Base-by-base conservation (phyloP, 768 basidiomycete genomes). In the Lentinula lateritia region DNA sequence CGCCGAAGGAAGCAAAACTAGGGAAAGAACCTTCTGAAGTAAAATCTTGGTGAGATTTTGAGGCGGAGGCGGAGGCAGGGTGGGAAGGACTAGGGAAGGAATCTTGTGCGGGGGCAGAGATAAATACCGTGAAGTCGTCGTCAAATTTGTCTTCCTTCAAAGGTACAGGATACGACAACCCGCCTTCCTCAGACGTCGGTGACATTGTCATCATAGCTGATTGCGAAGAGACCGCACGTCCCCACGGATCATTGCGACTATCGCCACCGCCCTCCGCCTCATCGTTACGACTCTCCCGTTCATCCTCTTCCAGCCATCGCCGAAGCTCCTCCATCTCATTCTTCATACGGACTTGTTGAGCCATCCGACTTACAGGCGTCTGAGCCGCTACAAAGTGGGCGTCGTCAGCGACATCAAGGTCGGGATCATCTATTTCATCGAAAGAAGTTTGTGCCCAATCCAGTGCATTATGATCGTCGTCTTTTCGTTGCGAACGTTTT, bases 111-210 rank as follows among this genome's bases (percentile, higher is more conserved):
- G 76, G 82, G n/a, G 87, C 88, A 36, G 87, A 86, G 16, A 91
- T 80, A 64, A 90, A 90, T 34, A 83, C 85, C 2, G 85, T 80
- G 67, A 94, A 94, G 70, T 94, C 89, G 67, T 93, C 92, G 58
- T 93, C 92, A 65, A 93, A 84, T 3, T 78, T 78, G n/a, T 39
- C 62, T 42, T 61, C 60, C 12, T 52, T 50, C 15, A 41, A 32
- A 3, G 41, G 42, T 7, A 12, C 42, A n/a, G 56, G 13, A 32
- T 50, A 45, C 41, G 52, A 60, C 6, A 42, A 36, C 15, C 46
- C 42, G n/a, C 45, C 56, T 45, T 58, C 41, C 15, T 45, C 45
- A 32, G 56, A 48, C 34, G 45, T 32, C 5, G 48, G 36, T 0
- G 43, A 45, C 7, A 20, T 50, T 6, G 48, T 60, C 20, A 39